These are phyloP conservation scores for Penicillium psychrosexuale DNA, from an alignment of 2,329 filamentous ascomycete genomes.

Conservation along the genomic window DNA sequence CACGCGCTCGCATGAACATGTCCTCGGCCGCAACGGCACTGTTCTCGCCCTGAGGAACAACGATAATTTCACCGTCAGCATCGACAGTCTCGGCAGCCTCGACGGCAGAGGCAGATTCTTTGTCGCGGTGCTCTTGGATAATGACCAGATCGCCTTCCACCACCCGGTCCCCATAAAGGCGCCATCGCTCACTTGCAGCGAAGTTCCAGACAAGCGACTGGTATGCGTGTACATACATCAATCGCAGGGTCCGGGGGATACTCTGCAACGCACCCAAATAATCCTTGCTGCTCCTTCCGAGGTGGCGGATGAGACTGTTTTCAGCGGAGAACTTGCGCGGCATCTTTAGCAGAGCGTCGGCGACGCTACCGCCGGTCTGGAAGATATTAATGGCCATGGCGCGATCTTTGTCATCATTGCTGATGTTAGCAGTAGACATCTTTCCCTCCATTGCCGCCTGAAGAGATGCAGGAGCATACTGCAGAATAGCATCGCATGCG, in stretches of 20 bases:
- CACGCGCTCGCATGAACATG: constrained; percentile 65
- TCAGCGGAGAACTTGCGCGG: constrained; percentile 83
- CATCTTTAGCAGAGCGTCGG: constrained; percentile 63
- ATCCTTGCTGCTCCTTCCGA: constrained; percentile 61
- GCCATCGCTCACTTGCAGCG: constrained; percentile 76
- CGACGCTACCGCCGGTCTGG: constrained; percentile 57
- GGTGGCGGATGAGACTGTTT: constrained; percentile 70
- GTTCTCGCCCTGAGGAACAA: constrained; percentile 59
- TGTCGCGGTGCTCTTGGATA: constrained; percentile 55
- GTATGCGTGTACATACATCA: constrained; percentile 97
- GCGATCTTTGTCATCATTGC: constrained; percentile 72
- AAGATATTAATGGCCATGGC: constrained; percentile 76
- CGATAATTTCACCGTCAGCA: constrained; percentile 63
- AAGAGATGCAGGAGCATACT: constrained; percentile 65
- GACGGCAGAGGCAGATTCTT: constrained; percentile 34
- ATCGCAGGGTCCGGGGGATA: constrained; percentile 76
- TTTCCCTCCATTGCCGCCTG: constrained; percentile 52
- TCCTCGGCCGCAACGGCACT: constrained; percentile 54
- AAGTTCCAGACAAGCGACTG: constrained; percentile 94
- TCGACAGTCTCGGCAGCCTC: constrained; percentile 45
- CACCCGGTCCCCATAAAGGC: constrained; percentile 67
- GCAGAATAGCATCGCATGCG: constrained; percentile 73
- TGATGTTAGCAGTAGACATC: constrained; percentile 49
- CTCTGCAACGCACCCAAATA: constrained; percentile 75
- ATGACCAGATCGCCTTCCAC: constrained; percentile 84